Evolutionary conservation across 1,284 basidiomycete species (phyloP), one percentile per base, ranked within the genome.

Genomic region (Laetiporus sulphureus): DNA sequence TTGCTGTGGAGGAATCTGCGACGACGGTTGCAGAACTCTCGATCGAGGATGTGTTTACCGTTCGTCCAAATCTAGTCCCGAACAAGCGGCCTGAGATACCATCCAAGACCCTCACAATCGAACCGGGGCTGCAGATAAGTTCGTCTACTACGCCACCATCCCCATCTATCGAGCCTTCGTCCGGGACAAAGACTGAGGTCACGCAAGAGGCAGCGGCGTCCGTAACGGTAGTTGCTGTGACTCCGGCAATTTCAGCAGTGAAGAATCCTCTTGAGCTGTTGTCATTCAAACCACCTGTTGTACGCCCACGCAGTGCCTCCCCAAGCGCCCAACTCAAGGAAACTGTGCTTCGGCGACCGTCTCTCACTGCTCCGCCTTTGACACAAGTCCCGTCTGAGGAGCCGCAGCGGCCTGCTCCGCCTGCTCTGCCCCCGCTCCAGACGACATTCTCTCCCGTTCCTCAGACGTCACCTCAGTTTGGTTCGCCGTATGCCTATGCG

Each of bases 401-500:
- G 37, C 50, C 44, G 24, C 48, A 49, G 27, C 57, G 51, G 13
- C 54, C 54, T 8, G 49, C 61, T 27, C 66, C 67, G 27, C 70
- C 74, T 18, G 58, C 62, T n/a, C 69, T 79, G 11, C 72, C 73
- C 34, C 72, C 73, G 39, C 57, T 83, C 10, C 79, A 79, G 55
- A 76, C 79, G 1, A 65, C 68, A 18, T 81, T 80, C 50, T 71
- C 75, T 2, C 75, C 74, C 4, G 69, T 55, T 32, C 64, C 72
- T 6, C 74, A 75, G 45, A 64, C 72, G 19, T 73, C 80, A 4
- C 75, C 79, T 20, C 67, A 71, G 2, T 84, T 76, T 46, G 70
- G 72, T 15, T 78, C 83, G 8, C 75, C 79, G 10, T 88, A 82
- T 45, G 65, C 64, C 2, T 86, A 76, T 54, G 66, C 68, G 2